Conservation (phyloP, 1,284 basidiomycete genomes). For the Afroboletus lepidellus region DNA sequence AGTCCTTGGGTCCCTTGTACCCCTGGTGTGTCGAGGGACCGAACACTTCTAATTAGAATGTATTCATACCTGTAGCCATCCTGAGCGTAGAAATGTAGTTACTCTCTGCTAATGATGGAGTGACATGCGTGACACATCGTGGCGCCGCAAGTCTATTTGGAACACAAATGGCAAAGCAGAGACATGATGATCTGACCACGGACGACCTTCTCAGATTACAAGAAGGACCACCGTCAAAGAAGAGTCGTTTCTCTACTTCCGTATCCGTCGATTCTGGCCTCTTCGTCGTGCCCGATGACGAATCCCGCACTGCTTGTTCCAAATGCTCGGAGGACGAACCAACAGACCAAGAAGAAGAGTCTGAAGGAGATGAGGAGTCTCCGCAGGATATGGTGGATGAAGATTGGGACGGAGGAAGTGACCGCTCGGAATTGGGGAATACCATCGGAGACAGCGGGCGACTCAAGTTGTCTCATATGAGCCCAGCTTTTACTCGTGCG, state of each 20-base stretch:
- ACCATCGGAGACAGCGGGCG: slow-evolving; percentile 16
- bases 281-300: background rate
- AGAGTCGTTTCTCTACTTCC: slow-evolving; percentile 7
- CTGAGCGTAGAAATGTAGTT: background rate
- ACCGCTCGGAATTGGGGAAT: background rate
- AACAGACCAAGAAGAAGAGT: slow-evolving; percentile 10
- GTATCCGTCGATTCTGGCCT: background rate
- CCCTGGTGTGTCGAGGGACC: background rate
- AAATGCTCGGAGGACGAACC: slow-evolving; percentile 7
- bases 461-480: slow-evolving; percentile 11
- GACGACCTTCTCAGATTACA: slow-evolving; percentile 35
- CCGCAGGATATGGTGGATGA: slow-evolving; percentile 1
- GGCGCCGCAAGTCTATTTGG: background rate
- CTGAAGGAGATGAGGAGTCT: background rate
- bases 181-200: slow-evolving; percentile 34
- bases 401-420: background rate
- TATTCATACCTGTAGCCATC: background rate
- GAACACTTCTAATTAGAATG: slow-evolving; percentile 1
- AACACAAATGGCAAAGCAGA: slow-evolving; percentile 23
- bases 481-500: background rate
- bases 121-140: background rate
- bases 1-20: slow-evolving; percentile 1
- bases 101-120: background rate
- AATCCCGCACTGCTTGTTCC: slow-evolving; percentile 6
- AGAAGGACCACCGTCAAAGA: slow-evolving; percentile 28